These are phyloP conservation scores for Diplodia seriata DNA, from an alignment of 2,329 filamentous ascomycete species.

Conservation along the genomic window DNA sequence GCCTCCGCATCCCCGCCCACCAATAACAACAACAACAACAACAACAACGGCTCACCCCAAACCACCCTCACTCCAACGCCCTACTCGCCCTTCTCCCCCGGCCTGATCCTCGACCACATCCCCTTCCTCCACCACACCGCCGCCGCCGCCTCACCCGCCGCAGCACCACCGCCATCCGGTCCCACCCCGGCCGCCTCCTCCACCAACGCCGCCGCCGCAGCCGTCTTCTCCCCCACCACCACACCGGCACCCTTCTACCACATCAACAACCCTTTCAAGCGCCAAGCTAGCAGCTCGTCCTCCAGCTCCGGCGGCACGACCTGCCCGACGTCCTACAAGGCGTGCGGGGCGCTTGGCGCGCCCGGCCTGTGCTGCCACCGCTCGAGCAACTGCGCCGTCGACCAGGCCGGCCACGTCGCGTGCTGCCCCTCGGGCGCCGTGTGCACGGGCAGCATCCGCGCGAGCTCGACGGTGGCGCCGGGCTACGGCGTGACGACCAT, in stretches of 20 bases:
- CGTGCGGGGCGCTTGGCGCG: slow-evolving; percentile 60
- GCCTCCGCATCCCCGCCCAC: slow-evolving; percentile 12
- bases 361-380: slow-evolving; percentile 63
- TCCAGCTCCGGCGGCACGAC: slow-evolving; percentile 41
- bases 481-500: not conserved
- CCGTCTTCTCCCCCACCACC: not conserved
- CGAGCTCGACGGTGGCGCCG: slow-evolving; percentile 12
- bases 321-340: slow-evolving; percentile 61
- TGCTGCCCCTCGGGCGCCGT: slow-evolving; percentile 65
- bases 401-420: slow-evolving; percentile 64
- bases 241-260: not conserved
- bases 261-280: slow-evolving; percentile 12
- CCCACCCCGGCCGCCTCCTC: not conserved
- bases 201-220: not conserved
- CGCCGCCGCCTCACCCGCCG: not conserved
- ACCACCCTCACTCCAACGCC: not conserved
- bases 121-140: slow-evolving; percentile 4
- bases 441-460: slow-evolving; percentile 62
- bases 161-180: not conserved
- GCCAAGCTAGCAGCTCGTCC: slow-evolving; percentile 34
- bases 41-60: slow-evolving; percentile 8
- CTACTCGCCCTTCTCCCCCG: slow-evolving; percentile 27
- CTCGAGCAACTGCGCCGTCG: slow-evolving; percentile 62
- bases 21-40: slow-evolving; percentile 1
- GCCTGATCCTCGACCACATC: slow-evolving; percentile 21